These are phyloP conservation scores for Scheffersomyces lignosus DNA, from an alignment of 805 yeast species.

Conservation along the genomic window DNA sequence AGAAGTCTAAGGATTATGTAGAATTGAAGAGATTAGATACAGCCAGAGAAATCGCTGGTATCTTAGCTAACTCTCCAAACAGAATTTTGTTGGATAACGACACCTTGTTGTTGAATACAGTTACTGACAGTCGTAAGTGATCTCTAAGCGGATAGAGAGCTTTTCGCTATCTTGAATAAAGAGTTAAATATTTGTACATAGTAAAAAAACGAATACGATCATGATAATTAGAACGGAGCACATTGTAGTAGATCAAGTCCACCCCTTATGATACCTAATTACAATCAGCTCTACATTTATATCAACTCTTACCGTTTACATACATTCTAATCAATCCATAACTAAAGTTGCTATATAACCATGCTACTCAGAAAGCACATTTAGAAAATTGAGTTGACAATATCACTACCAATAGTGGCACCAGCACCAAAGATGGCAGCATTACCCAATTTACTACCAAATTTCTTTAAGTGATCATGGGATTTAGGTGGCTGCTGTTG, in stretches of 20 bases:
- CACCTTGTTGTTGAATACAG: constrained; percentile 86
- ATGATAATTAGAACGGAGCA: no score
- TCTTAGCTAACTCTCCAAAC: constrained; percentile 86
- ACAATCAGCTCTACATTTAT: no score
- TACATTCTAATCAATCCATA: no score
- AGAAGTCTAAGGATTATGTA: constrained; percentile 92
- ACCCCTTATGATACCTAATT: no score
- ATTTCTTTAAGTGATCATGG: constrained; percentile 49
- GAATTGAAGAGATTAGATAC: constrained; percentile 96
- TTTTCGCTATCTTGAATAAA: not conserved
- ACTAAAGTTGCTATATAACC: no score
- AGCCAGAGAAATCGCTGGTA: constrained; percentile 90
- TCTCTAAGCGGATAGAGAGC: not conserved
- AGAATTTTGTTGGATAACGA: constrained; percentile 88
- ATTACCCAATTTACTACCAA: constrained; percentile 81
- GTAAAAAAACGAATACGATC: no score
- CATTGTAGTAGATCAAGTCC: no score
- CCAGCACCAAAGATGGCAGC: constrained; percentile 98
- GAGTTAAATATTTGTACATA: no score
- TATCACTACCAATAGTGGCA: constrained; percentile 84
- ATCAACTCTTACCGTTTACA: no score
- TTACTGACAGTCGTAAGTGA: constrained; percentile 67
- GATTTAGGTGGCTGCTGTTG: constrained; percentile 11
- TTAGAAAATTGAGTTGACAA: constrained; percentile 72
- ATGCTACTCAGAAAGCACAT: no score